Conservation (phyloP, 2,329 filamentous ascomycete species). For the Pseudocercospora eumusae region DNA sequence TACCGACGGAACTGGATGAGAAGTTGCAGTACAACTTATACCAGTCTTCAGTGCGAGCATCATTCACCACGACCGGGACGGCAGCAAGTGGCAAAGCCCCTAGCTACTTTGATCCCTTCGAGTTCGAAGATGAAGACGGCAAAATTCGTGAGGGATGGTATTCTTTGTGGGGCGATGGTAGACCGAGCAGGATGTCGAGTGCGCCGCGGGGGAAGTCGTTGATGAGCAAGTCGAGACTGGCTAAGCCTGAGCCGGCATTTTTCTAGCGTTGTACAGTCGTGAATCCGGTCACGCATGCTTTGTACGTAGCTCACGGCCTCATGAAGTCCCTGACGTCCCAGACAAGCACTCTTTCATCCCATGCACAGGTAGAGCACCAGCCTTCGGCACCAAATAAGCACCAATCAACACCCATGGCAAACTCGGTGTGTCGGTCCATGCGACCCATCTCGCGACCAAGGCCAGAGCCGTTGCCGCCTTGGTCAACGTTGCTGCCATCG, state of each 20-base stretch:
- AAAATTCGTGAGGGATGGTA: neutral
- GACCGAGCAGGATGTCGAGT: neutral
- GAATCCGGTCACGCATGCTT: neutral
- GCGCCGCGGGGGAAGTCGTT: neutral
- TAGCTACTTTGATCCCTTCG: slow-evolving; percentile 7
- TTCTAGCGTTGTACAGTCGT: neutral
- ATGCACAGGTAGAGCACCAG: slow-evolving; percentile 91
- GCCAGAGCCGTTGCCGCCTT: slow-evolving; percentile 40
- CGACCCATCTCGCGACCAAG: slow-evolving; percentile 67
- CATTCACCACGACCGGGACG: neutral
- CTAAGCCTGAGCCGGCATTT: neutral
- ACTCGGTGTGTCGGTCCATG: slow-evolving; percentile 94
- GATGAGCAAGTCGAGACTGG: neutral
- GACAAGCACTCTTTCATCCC: slow-evolving; percentile 87
- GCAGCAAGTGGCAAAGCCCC: slow-evolving; percentile 1
- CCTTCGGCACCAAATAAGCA: slow-evolving; percentile 93
- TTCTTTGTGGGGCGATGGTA: neutral
- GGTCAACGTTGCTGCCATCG: slow-evolving; percentile 64
- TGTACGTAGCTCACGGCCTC: slow-evolving; percentile 38
- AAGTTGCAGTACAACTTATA: slow-evolving; percentile 6
- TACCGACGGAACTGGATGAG: neutral
- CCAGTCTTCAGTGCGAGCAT: slow-evolving; percentile 1
- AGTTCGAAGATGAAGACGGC: slow-evolving; percentile 7
- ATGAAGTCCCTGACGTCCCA: slow-evolving; percentile 82
- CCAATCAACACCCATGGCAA: slow-evolving; percentile 95